Evolutionary conservation across 805 yeast species (phyloP), one percentile per base, ranked within the genome.

Genomic region (Metschnikowia lachancei): DNA sequence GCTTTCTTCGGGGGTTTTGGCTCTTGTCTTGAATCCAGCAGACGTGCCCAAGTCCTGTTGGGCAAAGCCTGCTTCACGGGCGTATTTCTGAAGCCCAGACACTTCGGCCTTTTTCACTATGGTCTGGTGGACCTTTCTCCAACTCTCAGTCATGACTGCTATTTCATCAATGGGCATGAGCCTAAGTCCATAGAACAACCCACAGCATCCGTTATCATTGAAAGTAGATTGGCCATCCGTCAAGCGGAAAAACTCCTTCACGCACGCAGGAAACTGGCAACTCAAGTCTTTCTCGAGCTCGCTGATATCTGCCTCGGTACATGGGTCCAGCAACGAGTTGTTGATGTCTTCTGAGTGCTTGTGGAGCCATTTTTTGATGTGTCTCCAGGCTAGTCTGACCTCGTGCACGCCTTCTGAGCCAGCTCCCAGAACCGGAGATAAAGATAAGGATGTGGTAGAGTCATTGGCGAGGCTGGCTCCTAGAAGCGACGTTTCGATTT

Each of bases 151-250:
- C 78, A 87, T 88, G 36, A 82, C 84, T 29, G 84, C 84, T 42
- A 91, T 77, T 54, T 83, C 84, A 60, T 91, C 96, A 35, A 92
- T 66, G 18, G 87, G 84, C 78, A 94, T 75, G 49, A 94, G 72
- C 44, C 85, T 81, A 54, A 87, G 70, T 3, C 97, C 96, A 62
- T 82, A 92, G 32, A 94, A 63, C 45, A 94, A 67, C 9, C 99
- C 94, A 20, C 66, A 63, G 4, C 78, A 72, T 22, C 82, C 89
- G 50, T 87, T 82, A 46, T 82, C 79, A 36, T 90, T 95, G 50
- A 85, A 75, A 24, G 56, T 53, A 10, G 67, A 58, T 69, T 94
- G 99, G 43, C 99, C 99, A 60, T 94, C 98, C 55, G 94, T 96
- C 34, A 85, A 67, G 58, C 82, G 78, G 60, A 78, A 79, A 37